Evolutionary conservation across 805 yeast species (phyloP).

Genomic region (Teunomyces stri): DNA sequence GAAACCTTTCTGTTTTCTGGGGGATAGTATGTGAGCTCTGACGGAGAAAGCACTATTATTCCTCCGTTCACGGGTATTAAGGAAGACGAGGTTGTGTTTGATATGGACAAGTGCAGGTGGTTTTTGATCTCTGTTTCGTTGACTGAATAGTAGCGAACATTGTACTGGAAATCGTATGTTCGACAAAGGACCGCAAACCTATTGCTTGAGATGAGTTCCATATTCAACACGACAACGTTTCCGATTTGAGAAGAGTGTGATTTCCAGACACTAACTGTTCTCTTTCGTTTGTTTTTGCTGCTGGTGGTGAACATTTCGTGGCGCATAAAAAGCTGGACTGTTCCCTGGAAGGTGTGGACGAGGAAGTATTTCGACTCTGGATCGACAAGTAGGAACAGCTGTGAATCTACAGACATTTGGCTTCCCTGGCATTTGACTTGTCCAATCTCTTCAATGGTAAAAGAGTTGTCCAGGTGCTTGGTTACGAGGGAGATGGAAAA

Average conservation of each 20-base stretch:
- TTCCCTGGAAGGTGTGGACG: constrained; percentile 17
- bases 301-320: neutral
- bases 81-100: constrained; percentile 29
- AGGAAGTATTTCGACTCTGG: constrained; percentile 12
- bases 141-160: constrained; percentile 26
- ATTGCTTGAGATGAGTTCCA: constrained; percentile 10
- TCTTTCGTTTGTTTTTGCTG: constrained; percentile 5
- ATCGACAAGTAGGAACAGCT: constrained; percentile 17
- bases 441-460: constrained; percentile 2
- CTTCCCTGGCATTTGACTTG: constrained; percentile 19
- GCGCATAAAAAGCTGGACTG: constrained; percentile 7
- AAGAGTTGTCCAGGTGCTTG: neutral
- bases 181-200: constrained; percentile 31
- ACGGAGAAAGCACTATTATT: constrained; percentile 14
- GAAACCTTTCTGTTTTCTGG: too few relatives aligned
- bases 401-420: constrained; percentile 21
- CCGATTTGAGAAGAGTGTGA: constrained; percentile 16
- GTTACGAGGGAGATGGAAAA: constrained; percentile 1
- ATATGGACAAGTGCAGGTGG: constrained; percentile 24
- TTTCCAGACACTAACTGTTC: constrained; percentile 3
- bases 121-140: constrained; percentile 8
- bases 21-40: too few relatives aligned
- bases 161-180: constrained; percentile 31
- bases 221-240: constrained; percentile 15
- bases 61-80: constrained; percentile 27